These are phyloP conservation scores for Globisporangium nodosum DNA, from an alignment of 352 stramenopile genomes.

Conservation along the genomic window DNA sequence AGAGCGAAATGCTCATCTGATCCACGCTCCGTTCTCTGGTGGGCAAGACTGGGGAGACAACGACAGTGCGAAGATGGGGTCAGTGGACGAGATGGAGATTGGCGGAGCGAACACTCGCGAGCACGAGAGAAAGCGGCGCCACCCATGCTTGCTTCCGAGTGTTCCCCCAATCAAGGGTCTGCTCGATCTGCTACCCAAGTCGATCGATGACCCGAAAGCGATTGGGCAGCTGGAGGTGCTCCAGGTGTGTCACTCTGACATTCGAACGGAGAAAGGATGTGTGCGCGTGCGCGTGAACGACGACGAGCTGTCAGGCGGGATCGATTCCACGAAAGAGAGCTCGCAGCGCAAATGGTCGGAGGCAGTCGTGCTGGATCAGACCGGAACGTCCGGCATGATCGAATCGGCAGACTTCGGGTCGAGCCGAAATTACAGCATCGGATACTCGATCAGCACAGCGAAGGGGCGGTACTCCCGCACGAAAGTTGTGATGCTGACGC, in stretches of 20 bases:
- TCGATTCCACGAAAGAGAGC: conserved; percentile 29
- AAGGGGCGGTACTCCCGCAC: conserved; percentile 79
- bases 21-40: conserved; percentile 21
- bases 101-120: conserved; percentile 1
- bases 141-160: conserved; percentile 70
- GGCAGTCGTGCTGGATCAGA: conserved; percentile 64
- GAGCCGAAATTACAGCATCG: conserved; percentile 72
- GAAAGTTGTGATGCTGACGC: conserved; percentile 86
- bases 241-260: conserved; percentile 77
- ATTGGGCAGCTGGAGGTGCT: conserved; percentile 71
- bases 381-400: conserved; percentile 67
- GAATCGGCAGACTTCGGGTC: conserved; percentile 55
- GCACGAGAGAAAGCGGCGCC: conserved; percentile 45
- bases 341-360: conserved; percentile 71
- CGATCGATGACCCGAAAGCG: conserved; percentile 46
- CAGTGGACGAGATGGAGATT: background rate
- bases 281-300: conserved; percentile 75
- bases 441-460: conserved; percentile 71
- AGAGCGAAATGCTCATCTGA: conserved; percentile 53
- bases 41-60: background rate
- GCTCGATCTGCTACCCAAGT: conserved; percentile 76
- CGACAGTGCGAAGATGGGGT: background rate
- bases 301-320: conserved; percentile 19
- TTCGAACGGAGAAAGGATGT: conserved; percentile 53
- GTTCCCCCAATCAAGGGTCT: conserved; percentile 77